Evolutionary conservation across 1,284 basidiomycete genomes (phyloP).

Genomic region (Trametes versicolor): DNA sequence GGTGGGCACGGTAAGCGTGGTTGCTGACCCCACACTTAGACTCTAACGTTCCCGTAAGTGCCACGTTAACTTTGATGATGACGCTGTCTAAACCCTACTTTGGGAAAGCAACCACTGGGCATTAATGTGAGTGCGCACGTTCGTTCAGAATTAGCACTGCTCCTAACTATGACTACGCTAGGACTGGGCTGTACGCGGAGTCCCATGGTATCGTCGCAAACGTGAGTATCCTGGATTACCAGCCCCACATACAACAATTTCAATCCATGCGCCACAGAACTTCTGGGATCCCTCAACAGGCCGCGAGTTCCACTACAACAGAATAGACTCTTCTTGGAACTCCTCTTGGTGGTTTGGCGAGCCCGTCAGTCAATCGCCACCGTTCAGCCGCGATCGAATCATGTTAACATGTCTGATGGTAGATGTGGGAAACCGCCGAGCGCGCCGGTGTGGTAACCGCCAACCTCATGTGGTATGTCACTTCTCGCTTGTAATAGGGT

Average conservation of each 20-base stretch:
- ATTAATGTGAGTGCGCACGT: constrained; percentile 63
- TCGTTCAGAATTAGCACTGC: background rate
- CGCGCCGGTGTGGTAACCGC: constrained; percentile 81
- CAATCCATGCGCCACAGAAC: constrained; percentile 58
- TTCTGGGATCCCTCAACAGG: constrained; percentile 82
- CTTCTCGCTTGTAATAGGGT: background rate
- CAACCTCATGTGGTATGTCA: constrained; percentile 87
- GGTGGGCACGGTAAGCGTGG: background rate
- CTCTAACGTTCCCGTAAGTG: constrained; percentile 88
- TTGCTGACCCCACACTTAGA: constrained; percentile 52
- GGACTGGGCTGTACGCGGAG: constrained; percentile 90
- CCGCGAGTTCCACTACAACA: constrained; percentile 77
- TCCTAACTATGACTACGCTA: constrained; percentile 40
- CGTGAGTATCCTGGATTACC: constrained; percentile 51
- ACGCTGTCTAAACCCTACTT: background rate
- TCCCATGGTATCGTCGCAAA: constrained; percentile 93
- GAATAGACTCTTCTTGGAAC: constrained; percentile 68
- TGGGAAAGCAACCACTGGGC: constrained; percentile 81
- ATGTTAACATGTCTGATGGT: background rate
- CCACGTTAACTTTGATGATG: background rate
- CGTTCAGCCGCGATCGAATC: no score
- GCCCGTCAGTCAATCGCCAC: constrained; percentile 63
- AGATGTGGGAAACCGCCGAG: constrained; percentile 92
- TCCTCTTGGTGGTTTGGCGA: constrained; percentile 89
- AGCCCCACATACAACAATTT: constrained; percentile 10